Evolutionary conservation across 148 eudicot species (phyloP).

Genomic region (Amaranthus palmeri): DNA sequence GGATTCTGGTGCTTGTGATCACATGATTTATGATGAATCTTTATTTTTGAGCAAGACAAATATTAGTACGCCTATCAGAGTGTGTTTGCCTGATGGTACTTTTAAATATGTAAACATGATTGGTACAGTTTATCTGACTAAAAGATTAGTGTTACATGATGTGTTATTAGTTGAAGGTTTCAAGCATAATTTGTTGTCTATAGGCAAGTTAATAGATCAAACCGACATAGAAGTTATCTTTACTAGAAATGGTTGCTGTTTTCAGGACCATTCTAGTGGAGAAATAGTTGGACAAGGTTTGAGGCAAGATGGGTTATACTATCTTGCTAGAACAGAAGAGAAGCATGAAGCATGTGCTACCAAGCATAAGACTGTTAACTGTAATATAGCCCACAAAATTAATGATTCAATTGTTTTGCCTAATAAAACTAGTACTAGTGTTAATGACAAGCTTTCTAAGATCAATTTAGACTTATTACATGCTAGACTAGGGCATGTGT

Average conservation of each 20-base stretch:
- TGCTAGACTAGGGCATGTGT: conserved; percentile 7
- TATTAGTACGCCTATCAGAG: neutral
- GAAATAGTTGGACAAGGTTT: neutral
- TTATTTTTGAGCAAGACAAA: neutral
- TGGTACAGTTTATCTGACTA: neutral
- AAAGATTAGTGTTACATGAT: neutral
- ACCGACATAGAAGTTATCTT: neutral
- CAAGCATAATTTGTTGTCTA: conserved; percentile 1
- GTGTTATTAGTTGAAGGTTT: neutral
- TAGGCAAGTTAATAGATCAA: neutral
- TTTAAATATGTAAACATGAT: neutral
- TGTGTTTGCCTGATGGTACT: neutral
- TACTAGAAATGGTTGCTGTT: neutral
- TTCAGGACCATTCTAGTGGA: conserved; percentile 8
- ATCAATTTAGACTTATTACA: neutral
- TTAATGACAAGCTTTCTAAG: neutral
- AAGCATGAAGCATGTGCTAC: too few relatives aligned
- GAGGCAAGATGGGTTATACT: neutral
- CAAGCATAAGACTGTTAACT: too few relatives aligned
- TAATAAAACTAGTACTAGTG: too few relatives aligned
- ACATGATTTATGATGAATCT: neutral
- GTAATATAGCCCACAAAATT: too few relatives aligned
- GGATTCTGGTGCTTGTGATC: neutral
- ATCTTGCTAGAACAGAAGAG: neutral
- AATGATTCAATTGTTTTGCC: neutral